Evolutionary conservation across 345 rosid genomes (phyloP).

Genomic region (Rubroshorea leprosula): DNA sequence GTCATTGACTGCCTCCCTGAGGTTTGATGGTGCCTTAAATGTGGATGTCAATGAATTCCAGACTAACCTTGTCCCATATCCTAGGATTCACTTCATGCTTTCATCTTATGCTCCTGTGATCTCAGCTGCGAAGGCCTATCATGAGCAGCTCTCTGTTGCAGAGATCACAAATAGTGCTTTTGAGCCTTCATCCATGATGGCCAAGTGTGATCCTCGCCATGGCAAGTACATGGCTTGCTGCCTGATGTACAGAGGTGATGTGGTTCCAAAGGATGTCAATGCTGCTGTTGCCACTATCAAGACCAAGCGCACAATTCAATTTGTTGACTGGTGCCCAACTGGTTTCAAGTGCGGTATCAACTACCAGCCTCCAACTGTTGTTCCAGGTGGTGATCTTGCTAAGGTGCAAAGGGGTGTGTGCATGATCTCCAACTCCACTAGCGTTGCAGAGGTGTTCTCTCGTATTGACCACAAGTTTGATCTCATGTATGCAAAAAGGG

Average conservation of each 20-base stretch:
- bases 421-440: constrained; percentile 46
- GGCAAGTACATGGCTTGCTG: constrained; percentile 55
- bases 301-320: constrained; percentile 38
- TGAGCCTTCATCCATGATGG: too few relatives aligned
- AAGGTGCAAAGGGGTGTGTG: constrained; percentile 45
- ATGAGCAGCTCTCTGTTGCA: constrained; percentile 42
- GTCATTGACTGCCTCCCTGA: constrained; percentile 39
- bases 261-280: constrained; percentile 41
- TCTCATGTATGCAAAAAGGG: constrained; percentile 45
- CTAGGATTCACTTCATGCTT: constrained; percentile 47
- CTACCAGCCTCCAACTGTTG: constrained; percentile 56
- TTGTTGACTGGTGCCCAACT: constrained; percentile 45
- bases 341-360: constrained; percentile 43
- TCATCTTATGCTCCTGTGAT: constrained; percentile 48
- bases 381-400: constrained; percentile 42
- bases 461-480: constrained; percentile 47
- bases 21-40: constrained; percentile 42
- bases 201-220: constrained; percentile 50
- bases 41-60: constrained; percentile 48
- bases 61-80: constrained; percentile 47
- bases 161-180: constrained; percentile 53
- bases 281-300: constrained; percentile 44
- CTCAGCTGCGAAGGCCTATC: constrained; percentile 41
- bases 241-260: constrained; percentile 40
- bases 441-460: constrained; percentile 43